A percentile compares a stretch with the other conserved stretches of the same genome.
These are phyloP conservation scores for Teratosphaeria pseudoeucalypti DNA, from an alignment of 2,329 filamentous ascomycete species.

Conservation along the genomic window DNA sequence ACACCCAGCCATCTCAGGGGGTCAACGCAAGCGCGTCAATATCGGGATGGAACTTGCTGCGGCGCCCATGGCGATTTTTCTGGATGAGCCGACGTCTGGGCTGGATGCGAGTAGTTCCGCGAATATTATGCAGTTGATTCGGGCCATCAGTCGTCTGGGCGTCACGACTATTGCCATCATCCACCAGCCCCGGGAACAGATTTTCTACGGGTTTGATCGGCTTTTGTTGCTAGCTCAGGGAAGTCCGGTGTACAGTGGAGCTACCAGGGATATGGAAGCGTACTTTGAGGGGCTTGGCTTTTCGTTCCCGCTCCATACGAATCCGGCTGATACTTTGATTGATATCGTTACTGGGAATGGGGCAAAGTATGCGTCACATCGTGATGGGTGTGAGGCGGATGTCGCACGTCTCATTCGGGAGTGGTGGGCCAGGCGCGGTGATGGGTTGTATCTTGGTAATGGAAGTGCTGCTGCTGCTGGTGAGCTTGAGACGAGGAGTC, in stretches of 20 bases:
- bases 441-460: neutral
- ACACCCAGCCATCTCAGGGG: constrained; percentile 46
- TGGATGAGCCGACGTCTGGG: constrained; percentile 25
- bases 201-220: constrained; percentile 48
- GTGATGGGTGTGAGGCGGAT: constrained; percentile 30
- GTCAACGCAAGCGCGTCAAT: constrained; percentile 47
- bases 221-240: constrained; percentile 47
- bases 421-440: constrained; percentile 28
- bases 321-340: constrained; percentile 49
- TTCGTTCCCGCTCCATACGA: constrained; percentile 37
- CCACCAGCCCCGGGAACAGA: constrained; percentile 50
- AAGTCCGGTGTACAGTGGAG: constrained; percentile 45
- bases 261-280: constrained; percentile 31
- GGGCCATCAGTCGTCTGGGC: constrained; percentile 44
- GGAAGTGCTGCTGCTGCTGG: neutral
- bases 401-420: constrained; percentile 40
- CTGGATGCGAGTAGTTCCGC: constrained; percentile 45
- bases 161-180: constrained; percentile 51
- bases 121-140: constrained; percentile 46
- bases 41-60: constrained; percentile 51
- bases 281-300: constrained; percentile 48
- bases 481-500: constrained; percentile 5
- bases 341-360: constrained; percentile 53
- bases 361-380: constrained; percentile 32
- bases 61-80: constrained; percentile 39